These are phyloP conservation scores for Puccinia polysora DNA, from an alignment of 1,284 basidiomycete species.

Conservation along the genomic window DNA sequence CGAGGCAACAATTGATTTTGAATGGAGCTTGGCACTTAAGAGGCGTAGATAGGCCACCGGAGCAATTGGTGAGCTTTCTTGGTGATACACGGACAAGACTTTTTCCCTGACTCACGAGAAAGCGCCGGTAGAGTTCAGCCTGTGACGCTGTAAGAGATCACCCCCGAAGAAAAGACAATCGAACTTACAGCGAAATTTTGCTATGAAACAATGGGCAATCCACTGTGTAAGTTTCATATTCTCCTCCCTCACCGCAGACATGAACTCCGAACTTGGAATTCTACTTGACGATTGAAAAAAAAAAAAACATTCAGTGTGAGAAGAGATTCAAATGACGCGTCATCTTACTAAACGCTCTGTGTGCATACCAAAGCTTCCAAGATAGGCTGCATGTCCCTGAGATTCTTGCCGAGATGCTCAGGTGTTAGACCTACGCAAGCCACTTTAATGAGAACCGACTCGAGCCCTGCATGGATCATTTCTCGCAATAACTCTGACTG, in stretches of 20 bases:
- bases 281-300: slow-evolving; percentile 1
- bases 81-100: slow-evolving; percentile 68
- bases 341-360: neutral
- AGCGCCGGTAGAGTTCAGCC: neutral
- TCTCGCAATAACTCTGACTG: slow-evolving; percentile 76
- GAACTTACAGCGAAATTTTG: slow-evolving; percentile 66
- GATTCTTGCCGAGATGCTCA: slow-evolving; percentile 69
- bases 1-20: slow-evolving; percentile 55
- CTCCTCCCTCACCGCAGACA: slow-evolving; percentile 94
- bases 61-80: slow-evolving; percentile 63
- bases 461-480: slow-evolving; percentile 76
- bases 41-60: slow-evolving; percentile 83
- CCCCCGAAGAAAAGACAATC: slow-evolving; percentile 27
- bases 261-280: slow-evolving; percentile 73
- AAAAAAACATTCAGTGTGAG: neutral
- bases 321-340: neutral
- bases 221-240: slow-evolving; percentile 91
- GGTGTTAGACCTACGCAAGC: slow-evolving; percentile 84
- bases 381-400: slow-evolving; percentile 70
- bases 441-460: slow-evolving; percentile 87
- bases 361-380: slow-evolving; percentile 67
- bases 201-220: slow-evolving; percentile 84
- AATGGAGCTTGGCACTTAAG: slow-evolving; percentile 62
- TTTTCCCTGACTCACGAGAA: slow-evolving; percentile 57
- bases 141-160: slow-evolving; percentile 21